Percentiles rank a stretch among this genome's conserved stretches.
Evolutionary conservation across 805 yeast genomes (phyloP).

Genomic region (Diddensiella santjacobensis): DNA sequence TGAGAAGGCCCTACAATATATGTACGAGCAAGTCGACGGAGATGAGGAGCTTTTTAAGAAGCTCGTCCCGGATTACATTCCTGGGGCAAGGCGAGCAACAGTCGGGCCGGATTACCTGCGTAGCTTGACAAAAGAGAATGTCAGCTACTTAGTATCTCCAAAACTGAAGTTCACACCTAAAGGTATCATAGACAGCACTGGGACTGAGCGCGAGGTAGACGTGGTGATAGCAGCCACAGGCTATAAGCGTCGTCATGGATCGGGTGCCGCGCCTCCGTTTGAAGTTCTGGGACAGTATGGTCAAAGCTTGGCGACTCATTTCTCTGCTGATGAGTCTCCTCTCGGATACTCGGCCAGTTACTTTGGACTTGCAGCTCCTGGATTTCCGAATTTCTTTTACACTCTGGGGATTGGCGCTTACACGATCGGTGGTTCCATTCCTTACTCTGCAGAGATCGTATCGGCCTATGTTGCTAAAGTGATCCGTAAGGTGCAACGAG

Average conservation of each 20-base stretch:
- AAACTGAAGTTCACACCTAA: constrained; percentile 18
- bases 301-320: no score
- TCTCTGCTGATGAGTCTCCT: no score
- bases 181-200: constrained; percentile 27
- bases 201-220: constrained; percentile 31
- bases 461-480: no score
- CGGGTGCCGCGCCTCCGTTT: constrained; percentile 12
- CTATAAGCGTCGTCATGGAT: constrained; percentile 17
- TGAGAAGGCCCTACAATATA: no score
- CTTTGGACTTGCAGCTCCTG: constrained; percentile 19
- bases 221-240: no score
- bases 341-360: constrained; percentile 16
- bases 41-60: constrained; percentile 9
- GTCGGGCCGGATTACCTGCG: constrained; percentile 27
- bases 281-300: no score
- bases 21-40: constrained; percentile 1
- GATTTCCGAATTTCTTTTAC: constrained; percentile 22
- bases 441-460: no score
- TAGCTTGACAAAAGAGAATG: constrained; percentile 21
- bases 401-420: no score
- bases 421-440: no score
- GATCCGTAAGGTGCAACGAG: no score
- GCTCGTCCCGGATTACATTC: constrained; percentile 22
- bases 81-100: constrained; percentile 25
- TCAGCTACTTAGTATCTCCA: constrained; percentile 17